phyloP scores from a whole-genome alignment of 257 asterid genomes.

The Lycium ferocissimum region DNA sequence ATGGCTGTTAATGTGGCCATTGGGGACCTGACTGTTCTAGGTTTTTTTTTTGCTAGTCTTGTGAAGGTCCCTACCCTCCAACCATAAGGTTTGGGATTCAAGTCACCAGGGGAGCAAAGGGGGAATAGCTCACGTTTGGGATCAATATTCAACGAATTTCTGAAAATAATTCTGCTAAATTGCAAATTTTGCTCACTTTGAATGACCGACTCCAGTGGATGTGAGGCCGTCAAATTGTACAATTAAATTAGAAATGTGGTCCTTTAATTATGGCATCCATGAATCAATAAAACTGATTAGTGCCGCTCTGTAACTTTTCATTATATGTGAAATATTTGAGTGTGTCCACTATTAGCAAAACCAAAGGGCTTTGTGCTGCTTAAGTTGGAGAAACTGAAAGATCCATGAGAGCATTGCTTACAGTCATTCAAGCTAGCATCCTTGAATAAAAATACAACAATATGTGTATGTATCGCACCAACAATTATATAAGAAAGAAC shows the following conservation, averaged over 20 bases:
- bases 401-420: background rate
- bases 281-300: background rate
- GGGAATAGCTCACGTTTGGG: too few species aligned
- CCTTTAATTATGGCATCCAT: background rate
- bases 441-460: background rate
- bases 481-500: background rate
- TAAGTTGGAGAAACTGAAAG: background rate
- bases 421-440: background rate
- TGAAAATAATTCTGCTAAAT: conserved; percentile 2
- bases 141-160: background rate
- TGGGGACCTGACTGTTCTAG: conserved; percentile 1
- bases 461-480: background rate
- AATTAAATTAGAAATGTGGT: background rate
- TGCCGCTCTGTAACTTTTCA: background rate
- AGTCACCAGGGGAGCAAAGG: too few species aligned
- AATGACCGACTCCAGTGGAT: background rate
- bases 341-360: background rate
- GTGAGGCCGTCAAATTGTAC: conserved; percentile 10
- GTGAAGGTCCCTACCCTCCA: too few species aligned
- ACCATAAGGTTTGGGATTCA: too few species aligned
- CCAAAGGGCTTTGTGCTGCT: background rate
- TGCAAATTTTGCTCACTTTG: background rate
- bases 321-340: background rate
- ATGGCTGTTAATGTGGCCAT: background rate
- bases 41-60: background rate